phyloP scores from a whole-genome alignment of 495 filamentous ascomycete genomes.

The Wilcoxina mikolae region DNA sequence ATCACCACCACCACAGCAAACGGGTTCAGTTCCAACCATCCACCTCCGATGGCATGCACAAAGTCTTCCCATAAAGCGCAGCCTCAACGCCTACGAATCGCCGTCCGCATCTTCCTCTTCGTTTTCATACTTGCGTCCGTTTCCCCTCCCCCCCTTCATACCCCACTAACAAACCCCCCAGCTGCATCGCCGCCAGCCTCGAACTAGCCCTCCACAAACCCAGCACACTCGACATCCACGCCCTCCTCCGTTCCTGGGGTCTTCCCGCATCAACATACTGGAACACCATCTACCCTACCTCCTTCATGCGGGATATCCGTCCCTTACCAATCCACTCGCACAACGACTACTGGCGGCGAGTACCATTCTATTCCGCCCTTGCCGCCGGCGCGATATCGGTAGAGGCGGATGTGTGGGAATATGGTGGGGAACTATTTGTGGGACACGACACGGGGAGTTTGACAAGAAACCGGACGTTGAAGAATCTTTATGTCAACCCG shows the following conservation, averaged over 20 bases:
- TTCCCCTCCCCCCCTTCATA: not conserved
- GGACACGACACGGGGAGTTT: constrained; percentile 41
- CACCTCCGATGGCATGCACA: too few relatives aligned
- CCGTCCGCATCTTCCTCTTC: not conserved
- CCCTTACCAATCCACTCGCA: constrained; percentile 46
- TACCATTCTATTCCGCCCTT: constrained; percentile 52
- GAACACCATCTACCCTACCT: constrained; percentile 47
- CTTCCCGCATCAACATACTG: constrained; percentile 1
- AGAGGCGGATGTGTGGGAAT: constrained; percentile 84
- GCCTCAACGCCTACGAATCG: not conserved
- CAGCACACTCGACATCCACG: constrained; percentile 11
- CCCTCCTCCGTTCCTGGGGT: constrained; percentile 9
- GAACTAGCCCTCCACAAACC: not conserved
- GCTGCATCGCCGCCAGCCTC: not conserved
- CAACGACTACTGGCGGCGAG: constrained; percentile 79
- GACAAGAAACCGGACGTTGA: constrained; percentile 43
- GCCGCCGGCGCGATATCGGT: constrained; percentile 57
- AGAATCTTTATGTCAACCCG: constrained; percentile 49
- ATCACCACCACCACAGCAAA: too few relatives aligned
- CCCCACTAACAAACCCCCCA: not conserved
- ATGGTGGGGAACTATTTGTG: constrained; percentile 48
- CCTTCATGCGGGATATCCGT: constrained; percentile 36
- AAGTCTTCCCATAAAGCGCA: too few relatives aligned
- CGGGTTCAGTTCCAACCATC: too few relatives aligned
- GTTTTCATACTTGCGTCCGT: not conserved